Conservation (phyloP, 2,329 filamentous ascomycete species). For the Escovopsis weberi region DNA sequence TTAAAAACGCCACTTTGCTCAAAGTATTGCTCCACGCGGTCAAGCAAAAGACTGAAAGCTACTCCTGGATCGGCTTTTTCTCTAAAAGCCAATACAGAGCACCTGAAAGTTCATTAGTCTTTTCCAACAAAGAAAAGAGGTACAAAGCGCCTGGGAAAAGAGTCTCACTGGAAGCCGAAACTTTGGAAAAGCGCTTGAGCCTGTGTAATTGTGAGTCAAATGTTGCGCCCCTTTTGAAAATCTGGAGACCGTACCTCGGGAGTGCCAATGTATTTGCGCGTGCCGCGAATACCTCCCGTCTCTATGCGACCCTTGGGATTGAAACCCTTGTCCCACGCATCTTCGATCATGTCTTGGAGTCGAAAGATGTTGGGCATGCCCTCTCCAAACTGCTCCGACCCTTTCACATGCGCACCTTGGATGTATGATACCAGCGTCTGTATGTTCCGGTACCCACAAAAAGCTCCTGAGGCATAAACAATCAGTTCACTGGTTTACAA, state of each 20-base stretch:
- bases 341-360: conserved; percentile 76
- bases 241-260: conserved; percentile 47
- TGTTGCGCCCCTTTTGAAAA: too few species aligned
- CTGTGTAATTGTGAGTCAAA: conserved; percentile 23
- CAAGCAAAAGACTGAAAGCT: conserved; percentile 41
- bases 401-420: conserved; percentile 39
- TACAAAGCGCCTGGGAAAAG: background rate
- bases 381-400: conserved; percentile 43
- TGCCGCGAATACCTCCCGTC: conserved; percentile 76
- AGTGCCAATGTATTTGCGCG: conserved; percentile 90
- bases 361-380: conserved; percentile 62
- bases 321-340: conserved; percentile 75
- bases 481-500: too few species aligned
- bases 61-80: conserved; percentile 26
- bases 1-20: conserved; percentile 28
- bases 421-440: conserved; percentile 82
- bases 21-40: conserved; percentile 64
- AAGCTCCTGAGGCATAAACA: conserved; percentile 44
- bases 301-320: conserved; percentile 61
- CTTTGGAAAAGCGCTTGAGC: conserved; percentile 65
- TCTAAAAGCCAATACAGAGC: conserved; percentile 48
- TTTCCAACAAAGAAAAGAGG: background rate
- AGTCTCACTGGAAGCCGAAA: conserved; percentile 48
- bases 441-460: conserved; percentile 91
- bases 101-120: conserved; percentile 23